Conservation (phyloP, 768 basidiomycete genomes). For the Pleurotus eryngii region DNA sequence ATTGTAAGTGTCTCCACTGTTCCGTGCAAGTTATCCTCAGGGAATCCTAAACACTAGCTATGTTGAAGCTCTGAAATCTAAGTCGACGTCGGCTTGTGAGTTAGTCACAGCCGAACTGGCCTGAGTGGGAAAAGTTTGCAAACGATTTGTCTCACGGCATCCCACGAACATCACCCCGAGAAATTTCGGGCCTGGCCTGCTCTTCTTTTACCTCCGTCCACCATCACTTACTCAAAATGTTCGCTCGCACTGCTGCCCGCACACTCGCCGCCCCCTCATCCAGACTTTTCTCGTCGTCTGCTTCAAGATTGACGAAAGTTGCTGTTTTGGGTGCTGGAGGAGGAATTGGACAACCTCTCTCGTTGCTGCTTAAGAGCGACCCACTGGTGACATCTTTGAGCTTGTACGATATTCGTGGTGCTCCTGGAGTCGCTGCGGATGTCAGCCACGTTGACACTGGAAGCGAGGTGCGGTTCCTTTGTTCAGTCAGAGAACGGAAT, state of each 20-base stretch:
- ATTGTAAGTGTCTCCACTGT: too few relatives aligned
- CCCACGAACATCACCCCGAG: too few relatives aligned
- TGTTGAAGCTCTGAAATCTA: too few relatives aligned
- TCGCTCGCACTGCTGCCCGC: slow-evolving; percentile 62
- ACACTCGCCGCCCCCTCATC: slow-evolving; percentile 48
- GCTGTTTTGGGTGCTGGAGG: slow-evolving; percentile 97
- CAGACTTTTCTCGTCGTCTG: slow-evolving; percentile 75
- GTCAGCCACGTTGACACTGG: slow-evolving; percentile 90
- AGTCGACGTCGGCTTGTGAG: too few relatives aligned
- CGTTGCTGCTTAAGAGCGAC: slow-evolving; percentile 89
- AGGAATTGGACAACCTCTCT: slow-evolving; percentile 98
- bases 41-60: too few relatives aligned
- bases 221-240: slow-evolving; percentile 42
- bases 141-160: too few relatives aligned
- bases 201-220: slow-evolving; percentile 13
- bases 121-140: too few relatives aligned
- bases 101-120: too few relatives aligned
- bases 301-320: slow-evolving; percentile 77
- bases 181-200: too few relatives aligned
- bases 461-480: slow-evolving; percentile 58
- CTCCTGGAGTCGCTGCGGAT: slow-evolving; percentile 96
- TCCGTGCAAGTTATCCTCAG: too few relatives aligned
- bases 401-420: slow-evolving; percentile 93
- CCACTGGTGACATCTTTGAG: slow-evolving; percentile 82
- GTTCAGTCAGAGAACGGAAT: slow-evolving; percentile 9